Evolutionary conservation across 768 basidiomycete species (phyloP).

Genomic region (Tephrocybe sp.): DNA sequence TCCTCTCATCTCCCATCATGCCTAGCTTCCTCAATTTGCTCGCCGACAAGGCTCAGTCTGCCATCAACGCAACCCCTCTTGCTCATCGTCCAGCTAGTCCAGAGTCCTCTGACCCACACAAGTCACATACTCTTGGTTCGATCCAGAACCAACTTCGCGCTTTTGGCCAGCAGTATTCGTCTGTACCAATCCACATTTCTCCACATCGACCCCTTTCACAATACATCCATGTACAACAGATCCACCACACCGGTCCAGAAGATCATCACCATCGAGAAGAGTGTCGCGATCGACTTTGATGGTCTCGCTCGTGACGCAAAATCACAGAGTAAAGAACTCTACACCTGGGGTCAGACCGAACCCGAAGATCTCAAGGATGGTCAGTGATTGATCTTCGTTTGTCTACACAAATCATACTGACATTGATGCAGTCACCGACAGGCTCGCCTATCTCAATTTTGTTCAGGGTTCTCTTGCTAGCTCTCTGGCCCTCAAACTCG

Average conservation of each 20-base stretch:
- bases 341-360: slow-evolving; percentile 79
- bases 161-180: slow-evolving; percentile 75
- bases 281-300: slow-evolving; percentile 74
- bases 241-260: slow-evolving; percentile 68
- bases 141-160: slow-evolving; percentile 72
- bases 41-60: slow-evolving; percentile 75
- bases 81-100: slow-evolving; percentile 40
- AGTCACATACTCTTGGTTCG: slow-evolving; percentile 54
- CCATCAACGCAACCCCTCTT: slow-evolving; percentile 60
- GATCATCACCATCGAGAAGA: slow-evolving; percentile 76
- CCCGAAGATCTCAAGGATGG: slow-evolving; percentile 75
- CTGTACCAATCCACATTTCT: slow-evolving; percentile 21
- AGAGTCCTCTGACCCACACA: slow-evolving; percentile 42
- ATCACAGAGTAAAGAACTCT: slow-evolving; percentile 79
- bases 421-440: slow-evolving; percentile 59
- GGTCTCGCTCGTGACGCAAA: slow-evolving; percentile 63
- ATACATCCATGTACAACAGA: slow-evolving; percentile 30
- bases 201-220: background rate
- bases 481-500: slow-evolving; percentile 59
- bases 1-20: slow-evolving; percentile 36
- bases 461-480: slow-evolving; percentile 65
- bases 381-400: slow-evolving; percentile 26
- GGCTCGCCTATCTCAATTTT: slow-evolving; percentile 80
- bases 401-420: slow-evolving; percentile 10
- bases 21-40: slow-evolving; percentile 62